Percentiles rank a stretch among this genome's conserved stretches.
phyloP scores from a whole-genome alignment of 1,139 yeast genomes.

The Scheffersomyces cryptocercus region DNA sequence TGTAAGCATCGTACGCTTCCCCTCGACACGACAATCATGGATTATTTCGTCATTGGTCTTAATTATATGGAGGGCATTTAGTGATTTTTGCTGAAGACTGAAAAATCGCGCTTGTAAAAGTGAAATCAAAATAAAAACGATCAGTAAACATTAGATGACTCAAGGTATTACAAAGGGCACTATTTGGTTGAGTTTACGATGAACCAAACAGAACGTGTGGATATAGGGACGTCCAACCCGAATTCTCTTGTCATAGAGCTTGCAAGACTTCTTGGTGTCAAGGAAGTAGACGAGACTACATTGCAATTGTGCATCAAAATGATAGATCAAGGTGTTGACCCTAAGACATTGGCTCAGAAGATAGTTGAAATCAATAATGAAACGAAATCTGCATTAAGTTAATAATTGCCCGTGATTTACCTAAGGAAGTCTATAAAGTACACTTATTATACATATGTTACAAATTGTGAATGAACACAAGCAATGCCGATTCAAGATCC shows the following conservation, averaged over 20 bases:
- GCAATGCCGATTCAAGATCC: not conserved
- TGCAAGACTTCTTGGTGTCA: slow-evolving; percentile 26
- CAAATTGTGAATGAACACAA: not conserved
- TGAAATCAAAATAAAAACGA: too few species aligned
- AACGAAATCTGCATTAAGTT: slow-evolving; percentile 17
- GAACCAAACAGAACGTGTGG: too few species aligned
- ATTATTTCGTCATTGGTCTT: too few species aligned
- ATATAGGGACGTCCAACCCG: slow-evolving; percentile 3
- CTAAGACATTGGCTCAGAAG: slow-evolving; percentile 28
- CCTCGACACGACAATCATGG: too few species aligned
- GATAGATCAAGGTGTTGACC: slow-evolving; percentile 42
- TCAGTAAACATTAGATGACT: too few species aligned
- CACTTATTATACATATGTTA: slow-evolving; percentile 1
- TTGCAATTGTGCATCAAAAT: slow-evolving; percentile 37
- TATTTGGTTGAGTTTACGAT: too few species aligned
- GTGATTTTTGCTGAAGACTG: too few species aligned
- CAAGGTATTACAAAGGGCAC: too few species aligned
- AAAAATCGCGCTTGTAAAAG: too few species aligned
- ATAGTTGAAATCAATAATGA: slow-evolving; percentile 29
- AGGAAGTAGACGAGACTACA: slow-evolving; percentile 30
- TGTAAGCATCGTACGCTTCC: too few species aligned
- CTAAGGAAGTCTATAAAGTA: slow-evolving; percentile 1
- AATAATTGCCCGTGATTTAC: slow-evolving; percentile 1
- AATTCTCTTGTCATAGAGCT: slow-evolving; percentile 26
- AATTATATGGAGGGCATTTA: too few species aligned